Percentiles rank a stretch among this genome's conserved stretches.
Evolutionary conservation across 2,329 filamentous ascomycete genomes (phyloP).

Genomic region (Ceratocystis variospora): DNA sequence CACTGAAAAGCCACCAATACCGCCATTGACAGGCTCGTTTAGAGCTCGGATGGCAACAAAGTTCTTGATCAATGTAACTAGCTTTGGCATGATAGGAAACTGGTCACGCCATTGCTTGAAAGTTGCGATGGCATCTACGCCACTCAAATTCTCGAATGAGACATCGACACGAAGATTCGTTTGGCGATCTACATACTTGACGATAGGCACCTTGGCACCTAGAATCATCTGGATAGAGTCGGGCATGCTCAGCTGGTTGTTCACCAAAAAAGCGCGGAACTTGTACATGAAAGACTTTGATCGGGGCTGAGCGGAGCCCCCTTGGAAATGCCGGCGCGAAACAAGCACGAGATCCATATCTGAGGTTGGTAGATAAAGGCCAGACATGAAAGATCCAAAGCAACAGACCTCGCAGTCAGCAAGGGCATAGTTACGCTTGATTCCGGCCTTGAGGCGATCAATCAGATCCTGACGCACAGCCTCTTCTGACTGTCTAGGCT

Average conservation of each 20-base stretch:
- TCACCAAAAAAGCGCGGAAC: conserved; percentile 47
- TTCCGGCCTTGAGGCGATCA: conserved; percentile 46
- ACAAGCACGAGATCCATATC: conserved; percentile 91
- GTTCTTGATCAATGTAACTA: conserved; percentile 85
- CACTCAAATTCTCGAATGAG: conserved; percentile 84
- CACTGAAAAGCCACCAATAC: conserved; percentile 84
- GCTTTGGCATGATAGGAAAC: conserved; percentile 71
- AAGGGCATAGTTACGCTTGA: conserved; percentile 42
- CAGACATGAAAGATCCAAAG: conserved; percentile 92
- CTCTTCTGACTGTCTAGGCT: conserved; percentile 63
- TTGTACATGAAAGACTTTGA: conserved; percentile 45
- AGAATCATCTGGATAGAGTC: conserved; percentile 53
- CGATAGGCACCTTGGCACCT: conserved; percentile 71
- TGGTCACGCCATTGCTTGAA: conserved; percentile 66
- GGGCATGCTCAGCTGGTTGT: conserved; percentile 41
- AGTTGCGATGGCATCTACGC: conserved; percentile 64
- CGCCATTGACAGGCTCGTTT: conserved; percentile 83
- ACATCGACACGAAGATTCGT: conserved; percentile 81
- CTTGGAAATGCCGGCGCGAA: conserved; percentile 41
- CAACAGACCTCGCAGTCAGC: conserved; percentile 50
- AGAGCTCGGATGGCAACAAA: conserved; percentile 77
- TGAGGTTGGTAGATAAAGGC: conserved; percentile 54
- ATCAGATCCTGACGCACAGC: conserved; percentile 60
- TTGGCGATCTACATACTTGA: conserved; percentile 71
- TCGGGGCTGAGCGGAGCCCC: conserved; percentile 35